Conservation (phyloP, 1,284 basidiomycete genomes). For the Cutaneotrichosporon cyanovorans region DNA sequence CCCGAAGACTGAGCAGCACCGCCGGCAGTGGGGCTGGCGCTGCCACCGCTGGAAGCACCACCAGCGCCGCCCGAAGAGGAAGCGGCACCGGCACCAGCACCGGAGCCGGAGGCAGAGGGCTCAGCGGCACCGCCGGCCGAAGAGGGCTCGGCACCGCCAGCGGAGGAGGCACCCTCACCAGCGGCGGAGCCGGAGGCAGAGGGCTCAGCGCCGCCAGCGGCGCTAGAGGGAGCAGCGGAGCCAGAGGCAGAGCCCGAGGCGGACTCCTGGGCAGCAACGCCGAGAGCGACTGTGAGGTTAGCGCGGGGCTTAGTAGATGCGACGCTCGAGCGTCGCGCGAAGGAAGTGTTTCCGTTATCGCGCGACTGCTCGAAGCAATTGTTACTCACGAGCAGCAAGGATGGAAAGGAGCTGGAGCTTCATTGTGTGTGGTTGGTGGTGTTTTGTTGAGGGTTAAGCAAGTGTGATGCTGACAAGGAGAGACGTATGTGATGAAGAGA, state of each 20-base stretch:
- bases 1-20: not conserved
- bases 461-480: not conserved
- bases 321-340: too few species aligned
- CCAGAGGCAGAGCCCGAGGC: not conserved
- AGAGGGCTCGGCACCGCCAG: not conserved
- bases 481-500: not conserved
- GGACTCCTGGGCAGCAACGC: constrained; percentile 2
- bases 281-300: constrained; percentile 1
- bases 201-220: not conserved
- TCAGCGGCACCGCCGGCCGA: not conserved
- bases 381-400: constrained; percentile 1
- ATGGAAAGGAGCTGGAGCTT: constrained; percentile 3
- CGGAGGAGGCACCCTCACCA: not conserved
- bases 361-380: too few species aligned
- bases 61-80: not conserved
- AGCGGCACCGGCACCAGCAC: not conserved
- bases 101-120: not conserved
- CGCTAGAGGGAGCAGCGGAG: not conserved
- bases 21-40: not conserved
- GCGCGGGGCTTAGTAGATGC: too few species aligned
- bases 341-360: too few species aligned
- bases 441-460: too few species aligned
- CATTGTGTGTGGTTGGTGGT: not conserved
- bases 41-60: not conserved
- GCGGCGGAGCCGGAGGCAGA: not conserved